These are phyloP conservation scores for Triticum turgidum DNA, from an alignment of 176 grass and related monocot genomes.

Conservation along the genomic window DNA sequence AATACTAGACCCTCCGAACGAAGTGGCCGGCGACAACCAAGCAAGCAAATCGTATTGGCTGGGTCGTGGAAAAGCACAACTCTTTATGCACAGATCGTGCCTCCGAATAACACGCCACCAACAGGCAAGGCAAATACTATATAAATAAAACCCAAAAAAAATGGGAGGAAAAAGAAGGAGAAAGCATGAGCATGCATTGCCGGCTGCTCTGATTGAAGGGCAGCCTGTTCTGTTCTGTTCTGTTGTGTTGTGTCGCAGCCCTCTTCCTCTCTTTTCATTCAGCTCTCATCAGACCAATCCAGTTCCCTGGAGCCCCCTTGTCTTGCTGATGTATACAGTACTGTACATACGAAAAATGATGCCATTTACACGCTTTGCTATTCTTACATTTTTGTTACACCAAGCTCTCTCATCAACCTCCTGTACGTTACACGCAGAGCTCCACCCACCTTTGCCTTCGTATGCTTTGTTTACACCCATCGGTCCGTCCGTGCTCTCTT, in stretches of 20 bases:
- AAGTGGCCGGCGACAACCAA: neutral
- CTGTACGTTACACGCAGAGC: constrained; percentile 16
- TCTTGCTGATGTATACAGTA: neutral
- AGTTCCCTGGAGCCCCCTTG: constrained; percentile 14
- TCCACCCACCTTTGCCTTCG: neutral
- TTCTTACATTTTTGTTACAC: constrained; percentile 16
- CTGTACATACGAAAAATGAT: constrained; percentile 21
- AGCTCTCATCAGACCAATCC: neutral
- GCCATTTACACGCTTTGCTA: constrained; percentile 28
- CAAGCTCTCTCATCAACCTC: constrained; percentile 14
- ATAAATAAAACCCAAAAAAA: neutral
- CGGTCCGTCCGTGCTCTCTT: constrained; percentile 6
- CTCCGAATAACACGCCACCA: constrained; percentile 31
- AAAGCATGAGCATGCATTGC: neutral
- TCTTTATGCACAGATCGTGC: constrained; percentile 35
- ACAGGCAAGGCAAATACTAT: neutral
- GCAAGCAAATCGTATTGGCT: neutral
- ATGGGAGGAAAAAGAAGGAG: neutral
- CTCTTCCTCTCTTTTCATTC: neutral
- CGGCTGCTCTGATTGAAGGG: constrained; percentile 15
- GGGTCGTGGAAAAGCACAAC: constrained; percentile 20
- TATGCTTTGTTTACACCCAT: neutral
- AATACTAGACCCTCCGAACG: neutral
- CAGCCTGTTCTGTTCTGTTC: neutral
- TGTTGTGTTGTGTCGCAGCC: neutral